Evolutionary conservation across 208 protist genomes (phyloP).

Genomic region (Tritrichomonas musculus): DNA sequence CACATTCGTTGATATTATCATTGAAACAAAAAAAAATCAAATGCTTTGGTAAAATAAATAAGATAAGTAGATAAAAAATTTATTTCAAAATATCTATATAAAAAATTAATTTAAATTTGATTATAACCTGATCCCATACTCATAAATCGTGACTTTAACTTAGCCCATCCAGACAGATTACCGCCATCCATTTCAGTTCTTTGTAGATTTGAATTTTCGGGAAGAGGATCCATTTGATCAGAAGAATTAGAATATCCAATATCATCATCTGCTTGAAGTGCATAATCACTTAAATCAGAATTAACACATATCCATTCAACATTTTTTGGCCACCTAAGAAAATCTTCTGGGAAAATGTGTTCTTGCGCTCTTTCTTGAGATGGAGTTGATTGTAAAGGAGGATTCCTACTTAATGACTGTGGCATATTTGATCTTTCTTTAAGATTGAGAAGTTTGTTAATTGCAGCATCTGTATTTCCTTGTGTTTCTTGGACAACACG

Average conservation of each 20-base stretch:
- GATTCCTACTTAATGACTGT: neutral
- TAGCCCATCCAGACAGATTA: neutral
- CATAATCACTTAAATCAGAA: too few species aligned
- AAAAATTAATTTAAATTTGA: neutral
- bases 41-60: too few species aligned
- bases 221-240: too few species aligned
- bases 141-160: neutral
- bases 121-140: neutral
- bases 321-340: neutral
- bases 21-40: too few species aligned
- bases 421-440: neutral
- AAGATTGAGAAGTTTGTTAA: neutral
- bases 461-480: neutral
- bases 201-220: too few species aligned
- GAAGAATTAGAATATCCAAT: too few species aligned
- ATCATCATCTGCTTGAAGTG: too few species aligned
- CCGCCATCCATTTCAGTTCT: too few species aligned
- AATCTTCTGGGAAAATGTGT: neutral
- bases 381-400: neutral
- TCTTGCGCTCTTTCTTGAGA: neutral
- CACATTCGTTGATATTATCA: too few species aligned
- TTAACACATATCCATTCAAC: neutral
- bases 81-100: too few species aligned
- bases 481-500: neutral
- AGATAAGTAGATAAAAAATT: too few species aligned